Base-by-base conservation (phyloP, 2,329 filamentous ascomycete species). In the Aspergillus tanneri region DNA sequence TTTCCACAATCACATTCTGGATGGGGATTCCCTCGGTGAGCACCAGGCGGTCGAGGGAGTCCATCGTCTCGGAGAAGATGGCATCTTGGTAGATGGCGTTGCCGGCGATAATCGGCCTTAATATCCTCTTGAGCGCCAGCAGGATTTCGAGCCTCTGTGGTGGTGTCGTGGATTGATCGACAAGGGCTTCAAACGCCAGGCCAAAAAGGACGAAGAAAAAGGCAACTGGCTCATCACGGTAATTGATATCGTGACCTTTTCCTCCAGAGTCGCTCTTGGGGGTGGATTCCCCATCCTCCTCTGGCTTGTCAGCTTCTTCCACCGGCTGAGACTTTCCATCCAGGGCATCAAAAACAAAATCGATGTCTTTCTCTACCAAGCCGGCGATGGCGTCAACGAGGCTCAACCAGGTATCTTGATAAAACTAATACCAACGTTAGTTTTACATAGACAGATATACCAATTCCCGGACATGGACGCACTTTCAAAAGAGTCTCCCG, bases 201-300 rank as follows among this genome's bases (percentile, higher is more conserved):
- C 93, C 93, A 60, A 97, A 99, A 0, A 99, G 80, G 11, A 99
- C 92, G 62, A 99, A 99, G 76, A 99, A 99, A 77, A 99, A 99
- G 0, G 93, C 93, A 1, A 97, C 90, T 0, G 93, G 93, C 66
- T 99, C 93, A 63, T 97, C 92, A 39, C 93, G 88, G 67, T 99
- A 99, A 69, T 97, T 97, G 73, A 99, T 97, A 56, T 92, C 88
- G 40, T 85, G 79, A 3, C 79, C 80, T 65, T 86, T 88, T 12
- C 76, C 73, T 35, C 79, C 53, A 3, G 41, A 22, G 18, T 65
- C 54, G 18, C 40, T 59, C 18, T 60, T 57, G 8, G 47, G 19
- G 14, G 46, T 28, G 11, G 41, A 39, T 23, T 54, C 57, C 16
- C 47, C 39, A 16, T 54, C 45, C 14, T 56, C 55, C 11, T 61